phyloP scores from a whole-genome alignment of 148 eudicot species.

The Rhododendron mucronatum region DNA sequence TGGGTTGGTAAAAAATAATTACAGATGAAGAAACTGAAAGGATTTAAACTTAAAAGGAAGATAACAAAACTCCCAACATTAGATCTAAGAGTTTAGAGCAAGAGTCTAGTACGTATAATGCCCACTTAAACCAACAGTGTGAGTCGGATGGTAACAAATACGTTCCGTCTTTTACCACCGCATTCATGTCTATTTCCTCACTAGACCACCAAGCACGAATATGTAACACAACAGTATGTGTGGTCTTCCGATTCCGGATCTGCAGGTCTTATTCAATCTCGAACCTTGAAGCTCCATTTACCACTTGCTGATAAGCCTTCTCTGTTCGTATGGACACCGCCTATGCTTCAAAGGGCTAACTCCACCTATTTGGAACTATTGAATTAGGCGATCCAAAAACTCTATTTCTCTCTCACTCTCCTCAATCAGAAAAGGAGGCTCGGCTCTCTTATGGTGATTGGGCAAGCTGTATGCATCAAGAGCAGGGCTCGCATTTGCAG shows the following conservation, averaged over 20 bases:
- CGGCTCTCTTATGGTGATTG: background rate
- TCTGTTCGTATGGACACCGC: background rate
- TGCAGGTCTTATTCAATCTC: too few relatives aligned
- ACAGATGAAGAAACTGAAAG: background rate
- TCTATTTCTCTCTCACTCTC: background rate
- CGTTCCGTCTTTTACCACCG: background rate
- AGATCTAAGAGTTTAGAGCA: background rate
- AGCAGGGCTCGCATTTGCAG: too few relatives aligned
- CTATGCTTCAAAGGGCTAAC: conserved; percentile 4
- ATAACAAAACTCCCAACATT: background rate
- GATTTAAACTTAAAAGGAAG: background rate
- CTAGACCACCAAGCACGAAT: background rate
- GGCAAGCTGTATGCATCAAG: background rate
- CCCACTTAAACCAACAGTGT: background rate
- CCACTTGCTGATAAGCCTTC: background rate
- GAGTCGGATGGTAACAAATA: background rate
- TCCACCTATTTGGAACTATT: background rate
- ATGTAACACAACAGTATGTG: background rate
- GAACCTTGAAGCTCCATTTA: background rate
- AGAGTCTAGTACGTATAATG: background rate
- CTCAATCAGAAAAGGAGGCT: background rate
- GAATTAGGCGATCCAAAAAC: background rate
- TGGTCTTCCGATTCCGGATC: background rate
- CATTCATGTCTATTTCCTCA: background rate
- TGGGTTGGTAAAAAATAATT: background rate